phyloP scores from a whole-genome alignment of 129 eudicot species.

The Rutidosis leptorrhynchoides region DNA sequence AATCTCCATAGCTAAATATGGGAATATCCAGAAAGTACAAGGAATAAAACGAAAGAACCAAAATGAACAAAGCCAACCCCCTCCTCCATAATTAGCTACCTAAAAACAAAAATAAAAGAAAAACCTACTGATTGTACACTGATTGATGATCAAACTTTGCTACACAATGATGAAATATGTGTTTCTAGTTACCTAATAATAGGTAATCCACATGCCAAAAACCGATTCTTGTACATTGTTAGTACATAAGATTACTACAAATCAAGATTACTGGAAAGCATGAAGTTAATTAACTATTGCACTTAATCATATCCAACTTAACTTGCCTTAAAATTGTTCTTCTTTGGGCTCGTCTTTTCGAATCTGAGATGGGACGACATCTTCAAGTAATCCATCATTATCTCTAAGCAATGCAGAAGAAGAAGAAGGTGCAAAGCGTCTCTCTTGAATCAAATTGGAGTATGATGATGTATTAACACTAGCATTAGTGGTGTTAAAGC shows the following conservation, averaged over 20 bases:
- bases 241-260: constrained; percentile 38
- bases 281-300: constrained; percentile 27
- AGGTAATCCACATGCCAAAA: constrained; percentile 26
- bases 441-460: constrained; percentile 36
- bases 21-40: constrained; percentile 35
- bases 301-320: neutral
- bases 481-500: constrained; percentile 29
- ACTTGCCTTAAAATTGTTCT: constrained; percentile 34
- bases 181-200: constrained; percentile 19
- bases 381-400: constrained; percentile 87
- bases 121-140: constrained; percentile 36
- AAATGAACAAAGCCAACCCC: constrained; percentile 27
- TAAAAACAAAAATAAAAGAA: constrained; percentile 5
- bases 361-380: constrained; percentile 60
- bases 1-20: constrained; percentile 32
- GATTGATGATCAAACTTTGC: constrained; percentile 35
- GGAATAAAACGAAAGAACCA: constrained; percentile 38
- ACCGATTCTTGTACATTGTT: constrained; percentile 40
- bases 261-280: constrained; percentile 24
- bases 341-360: constrained; percentile 49
- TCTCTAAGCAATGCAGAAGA: constrained; percentile 46
- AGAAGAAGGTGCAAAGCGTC: constrained; percentile 35
- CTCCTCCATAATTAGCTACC: constrained; percentile 25
- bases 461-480: constrained; percentile 21
- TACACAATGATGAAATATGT: constrained; percentile 24